Base-by-base conservation (phyloP, 106 monocot species). In the Phalaenopsis equestris region DNA sequence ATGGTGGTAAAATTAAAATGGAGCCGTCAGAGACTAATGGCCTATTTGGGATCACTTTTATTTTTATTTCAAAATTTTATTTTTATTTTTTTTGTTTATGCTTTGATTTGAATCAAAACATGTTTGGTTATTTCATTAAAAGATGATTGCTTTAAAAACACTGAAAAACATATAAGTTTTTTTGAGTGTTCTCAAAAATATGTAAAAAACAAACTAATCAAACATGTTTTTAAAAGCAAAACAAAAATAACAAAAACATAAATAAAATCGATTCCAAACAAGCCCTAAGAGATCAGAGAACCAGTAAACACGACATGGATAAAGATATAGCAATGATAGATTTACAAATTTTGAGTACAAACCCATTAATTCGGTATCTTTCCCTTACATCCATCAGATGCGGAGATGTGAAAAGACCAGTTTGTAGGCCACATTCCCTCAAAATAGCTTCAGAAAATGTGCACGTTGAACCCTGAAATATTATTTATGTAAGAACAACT, bases 401-500 rank as follows among this genome's bases (percentile, higher is more conserved):
- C 38, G 92, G 92, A 18, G 92, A 93, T 57, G 92, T 93, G 79
- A 93, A 93, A 21, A 93, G 79, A 43, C 92, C 92, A 17, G 92
- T 93, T 79, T 81, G 82, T 73, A 86, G 81, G 84, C 92, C 92
- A 88, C 88, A 93, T 75, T 90, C 83, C 81, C 86, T 80, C 83
- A 93, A 90, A 78, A 93, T 93, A 67, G 92, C 80, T 76, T 93
- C 92, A 14, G 81, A 86, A 83, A 93, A 93, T 83, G 90, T 83
- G 84, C 92, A 93, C 55, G 92, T 90, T 73, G 92, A 93, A 83
- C 92, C 92, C 92, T 93, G 86, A 75, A 86, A 84, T 80, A 45
- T 23, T 21, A 82, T 47, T 79, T 38, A 67, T 56, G 48, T 78
- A 12, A 77, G 77, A 81, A 78, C 56, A 42, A 47, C n/a, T 75